A percentile compares a stretch with the other conserved stretches of the same genome.
Evolutionary conservation across 1,284 basidiomycete genomes (phyloP).

Genomic region (Trichosporon sp.): DNA sequence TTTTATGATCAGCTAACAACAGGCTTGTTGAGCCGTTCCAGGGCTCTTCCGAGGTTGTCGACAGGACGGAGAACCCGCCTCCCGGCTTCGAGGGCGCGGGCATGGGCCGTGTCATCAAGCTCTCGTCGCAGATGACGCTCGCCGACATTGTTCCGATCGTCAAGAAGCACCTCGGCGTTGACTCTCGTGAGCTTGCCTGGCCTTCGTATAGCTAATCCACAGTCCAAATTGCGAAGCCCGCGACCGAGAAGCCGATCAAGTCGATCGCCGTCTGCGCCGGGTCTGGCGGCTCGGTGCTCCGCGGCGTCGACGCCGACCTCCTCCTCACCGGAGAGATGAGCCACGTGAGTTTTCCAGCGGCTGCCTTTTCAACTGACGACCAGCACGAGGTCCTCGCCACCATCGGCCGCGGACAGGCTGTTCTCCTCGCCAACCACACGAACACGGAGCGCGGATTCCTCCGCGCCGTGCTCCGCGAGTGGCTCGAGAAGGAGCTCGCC

Average conservation of each 20-base stretch:
- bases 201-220: constrained; percentile 11
- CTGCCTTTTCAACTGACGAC: constrained; percentile 7
- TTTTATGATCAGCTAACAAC: background rate
- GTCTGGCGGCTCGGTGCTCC: constrained; percentile 61
- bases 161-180: constrained; percentile 63
- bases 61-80: constrained; percentile 17
- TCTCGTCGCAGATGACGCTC: constrained; percentile 51
- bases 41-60: constrained; percentile 26
- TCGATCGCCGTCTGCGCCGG: constrained; percentile 78
- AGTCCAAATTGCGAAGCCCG: constrained; percentile 72
- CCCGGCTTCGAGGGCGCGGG: constrained; percentile 54
- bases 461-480: constrained; percentile 58
- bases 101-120: constrained; percentile 63
- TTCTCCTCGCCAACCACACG: constrained; percentile 78
- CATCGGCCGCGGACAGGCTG: constrained; percentile 64
- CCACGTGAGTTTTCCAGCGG: constrained; percentile 60
- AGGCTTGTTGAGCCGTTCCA: constrained; percentile 45
- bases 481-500: constrained; percentile 58
- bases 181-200: constrained; percentile 56
- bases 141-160: constrained; percentile 61
- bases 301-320: constrained; percentile 67
- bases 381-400: constrained; percentile 79
- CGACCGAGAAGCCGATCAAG: constrained; percentile 27
- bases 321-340: constrained; percentile 89
- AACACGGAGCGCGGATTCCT: constrained; percentile 88